Evolutionary conservation across 225 moss, liverwort and hornwort species (phyloP), one percentile per base, ranked within the genome.

Genomic region (Bryum argenteum): DNA sequence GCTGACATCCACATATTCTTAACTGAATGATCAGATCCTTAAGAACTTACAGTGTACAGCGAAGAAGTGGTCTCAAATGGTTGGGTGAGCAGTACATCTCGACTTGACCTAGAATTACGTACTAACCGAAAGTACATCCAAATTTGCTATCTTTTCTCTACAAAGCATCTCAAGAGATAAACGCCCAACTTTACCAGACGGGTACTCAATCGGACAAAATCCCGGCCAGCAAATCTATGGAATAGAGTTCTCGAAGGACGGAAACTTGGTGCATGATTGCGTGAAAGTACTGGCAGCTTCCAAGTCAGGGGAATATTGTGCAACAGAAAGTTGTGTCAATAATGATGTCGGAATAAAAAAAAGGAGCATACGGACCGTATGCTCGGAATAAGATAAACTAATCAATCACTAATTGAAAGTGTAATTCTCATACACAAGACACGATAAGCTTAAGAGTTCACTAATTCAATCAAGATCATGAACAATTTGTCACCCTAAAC

Each of bases 341-440:
- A 58, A 78, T 62, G 21, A 38, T 66, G 70, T 61, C 56, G 48
- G 50, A 66, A 66, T 62, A 70, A 75, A 66, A 75, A 66, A 66
- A 75, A 66, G 26, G 41, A 66, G 12, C 47, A 73, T 51, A 59
- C 65, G 60, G 54, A 73, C 54, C 63, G 69, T 77, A 77, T 73
- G 53, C 39, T 21, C 4, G 6, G 6, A 50, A 54, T 50, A 73
- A 54, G 60, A 37, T 74, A 48, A 52, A 61, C 67, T 61, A 28
- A 41, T 60, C 18, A 19, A 54, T 33, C 33, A 33, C 33, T 23
- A 38, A 15, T 15, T 50, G 65, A 13, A 8, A 54, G 16, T 26
- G n/a, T 54, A 24, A 60, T 60, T 50, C 44, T 33, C 45, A 52
- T 19, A 6, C 38, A 26, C 33, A 56, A 15, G 54, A 65, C 64